These are phyloP conservation scores for Crassisporium funariophilum DNA, from an alignment of 768 basidiomycete genomes.

Conservation along the genomic window DNA sequence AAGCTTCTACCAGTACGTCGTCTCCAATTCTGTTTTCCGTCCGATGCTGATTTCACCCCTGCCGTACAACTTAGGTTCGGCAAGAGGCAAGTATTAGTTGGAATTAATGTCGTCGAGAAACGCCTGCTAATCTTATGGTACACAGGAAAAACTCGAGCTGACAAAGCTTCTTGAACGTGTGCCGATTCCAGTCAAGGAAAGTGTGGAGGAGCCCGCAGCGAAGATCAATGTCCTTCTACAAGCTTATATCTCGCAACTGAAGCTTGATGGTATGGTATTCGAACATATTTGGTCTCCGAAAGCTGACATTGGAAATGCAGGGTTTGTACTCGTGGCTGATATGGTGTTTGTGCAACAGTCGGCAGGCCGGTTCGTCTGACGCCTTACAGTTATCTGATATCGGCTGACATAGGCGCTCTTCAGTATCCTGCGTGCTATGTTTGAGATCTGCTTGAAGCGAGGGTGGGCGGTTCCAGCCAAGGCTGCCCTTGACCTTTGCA, in stretches of 20 bases:
- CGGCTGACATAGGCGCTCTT: background rate
- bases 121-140: background rate
- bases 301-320: too few relatives aligned
- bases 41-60: background rate
- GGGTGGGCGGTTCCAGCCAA: slow-evolving; percentile 97
- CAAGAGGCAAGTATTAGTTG: slow-evolving; percentile 52
- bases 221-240: slow-evolving; percentile 98
- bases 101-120: too few relatives aligned
- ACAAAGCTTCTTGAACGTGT: slow-evolving; percentile 90
- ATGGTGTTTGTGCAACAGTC: slow-evolving; percentile 99
- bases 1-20: slow-evolving; percentile 75
- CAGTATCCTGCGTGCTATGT: slow-evolving; percentile 92
- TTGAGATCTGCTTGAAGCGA: slow-evolving; percentile 95
- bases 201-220: slow-evolving; percentile 93
- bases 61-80: slow-evolving; percentile 49
- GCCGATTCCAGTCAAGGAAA: slow-evolving; percentile 96
- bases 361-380: slow-evolving; percentile 71
- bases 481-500: slow-evolving; percentile 90
- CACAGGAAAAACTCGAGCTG: slow-evolving; percentile 85
- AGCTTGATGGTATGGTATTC: slow-evolving; percentile 68
- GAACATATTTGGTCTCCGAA: too few relatives aligned
- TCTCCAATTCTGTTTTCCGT: slow-evolving; percentile 10
- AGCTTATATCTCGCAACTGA: slow-evolving; percentile 91
- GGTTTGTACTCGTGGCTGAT: slow-evolving; percentile 84
- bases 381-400: background rate